Percentiles rank a stretch among this genome's conserved stretches.
Evolutionary conservation across 495 filamentous ascomycete species (phyloP).

Genomic region (Tuber calosporum): DNA sequence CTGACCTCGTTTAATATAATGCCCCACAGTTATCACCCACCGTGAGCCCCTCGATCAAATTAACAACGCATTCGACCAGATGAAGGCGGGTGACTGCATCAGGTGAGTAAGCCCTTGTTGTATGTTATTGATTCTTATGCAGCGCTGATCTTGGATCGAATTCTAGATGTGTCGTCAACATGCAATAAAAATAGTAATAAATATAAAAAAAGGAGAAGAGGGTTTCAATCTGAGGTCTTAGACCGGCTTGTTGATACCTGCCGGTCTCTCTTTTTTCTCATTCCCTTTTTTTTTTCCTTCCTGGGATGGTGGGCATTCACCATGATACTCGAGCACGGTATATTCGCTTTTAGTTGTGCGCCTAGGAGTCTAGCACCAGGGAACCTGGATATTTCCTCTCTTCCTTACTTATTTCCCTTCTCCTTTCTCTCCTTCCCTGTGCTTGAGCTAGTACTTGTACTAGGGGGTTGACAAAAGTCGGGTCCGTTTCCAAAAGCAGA

Average conservation of each 20-base stretch:
- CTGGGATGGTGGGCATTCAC: slow-evolving; percentile 11
- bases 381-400: not conserved
- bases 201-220: slow-evolving; percentile 5
- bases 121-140: slow-evolving; percentile 5
- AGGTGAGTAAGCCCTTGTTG: slow-evolving; percentile 53
- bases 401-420: not conserved
- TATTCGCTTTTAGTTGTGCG: not conserved
- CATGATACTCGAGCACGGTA: not conserved
- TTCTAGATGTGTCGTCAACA: slow-evolving; percentile 38
- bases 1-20: slow-evolving; percentile 8
- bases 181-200: slow-evolving; percentile 25
- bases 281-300: slow-evolving; percentile 11
- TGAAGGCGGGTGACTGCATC: slow-evolving; percentile 95
- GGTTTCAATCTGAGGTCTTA: not conserved
- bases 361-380: not conserved
- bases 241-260: not conserved
- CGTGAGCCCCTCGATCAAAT: slow-evolving; percentile 71
- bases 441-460: not conserved
- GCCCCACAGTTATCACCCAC: slow-evolving; percentile 73
- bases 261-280: not conserved
- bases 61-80: slow-evolving; percentile 82
- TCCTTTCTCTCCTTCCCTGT: not conserved
- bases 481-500: no score
- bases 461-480: no score
- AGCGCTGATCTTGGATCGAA: not conserved